Evolutionary conservation across 306 rosid species (phyloP), one percentile per base, ranked within the genome.

Genomic region (Senna tora): DNA sequence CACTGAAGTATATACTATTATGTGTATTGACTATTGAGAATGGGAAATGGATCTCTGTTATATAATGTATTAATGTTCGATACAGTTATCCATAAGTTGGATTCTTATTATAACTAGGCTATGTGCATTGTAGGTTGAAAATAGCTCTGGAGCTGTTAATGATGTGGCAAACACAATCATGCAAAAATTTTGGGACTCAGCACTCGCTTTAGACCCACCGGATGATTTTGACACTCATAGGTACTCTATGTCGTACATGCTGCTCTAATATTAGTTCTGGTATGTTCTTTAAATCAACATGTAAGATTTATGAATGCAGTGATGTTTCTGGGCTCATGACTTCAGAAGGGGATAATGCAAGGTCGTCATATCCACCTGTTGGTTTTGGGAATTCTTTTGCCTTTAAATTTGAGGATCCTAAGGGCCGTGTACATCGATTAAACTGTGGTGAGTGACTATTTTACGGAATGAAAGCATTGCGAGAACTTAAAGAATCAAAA

Each of bases 171-270:
- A 77, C 86, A 86, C 96, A 73, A 84, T 91, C 84, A 89, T 94
- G 97, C 96, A 94, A 83, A 91, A 88, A 58, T 94, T 94, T 82
- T 94, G 99, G 99, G 97, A 94, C 83, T 94, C 99, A 0, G 95
- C 99, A 47, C 89, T 91, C 69, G 83, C 96, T 59, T 81, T 87
- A 77, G 99, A 94, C 76, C 95, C 96, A 2, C 89, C 95, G 34
- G 99, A 94, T 68, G 97, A 87, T 81, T 81, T 41, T 71, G 99
- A 94, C 69, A 85, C 87, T 74, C 87, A 83, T 19, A 94, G 98
- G 97, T 87, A 83, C 49, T 75, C 62, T 43, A n/a, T 55, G 58
- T 12, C 62, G 39, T 69, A 64, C 61, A 51, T 60, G 73, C 75
- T 41, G 41, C 52, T 65, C 51, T 57, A 9, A 56, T 70, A 7